Conservation (phyloP, 73 alveolate genomes). For the Paramecium tetraurelia region DNA sequence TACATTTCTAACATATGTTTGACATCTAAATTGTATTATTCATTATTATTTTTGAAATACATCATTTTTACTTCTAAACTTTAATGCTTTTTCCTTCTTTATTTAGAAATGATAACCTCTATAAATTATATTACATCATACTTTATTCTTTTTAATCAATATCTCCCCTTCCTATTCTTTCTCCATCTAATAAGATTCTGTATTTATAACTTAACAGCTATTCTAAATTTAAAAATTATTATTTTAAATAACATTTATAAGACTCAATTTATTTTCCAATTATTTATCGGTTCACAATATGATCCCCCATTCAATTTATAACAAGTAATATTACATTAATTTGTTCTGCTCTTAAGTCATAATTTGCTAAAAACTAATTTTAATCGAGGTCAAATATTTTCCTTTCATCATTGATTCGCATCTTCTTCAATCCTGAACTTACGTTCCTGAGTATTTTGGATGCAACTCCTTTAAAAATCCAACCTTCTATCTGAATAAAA, state of each 20-base stretch:
- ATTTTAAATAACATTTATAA: background rate
- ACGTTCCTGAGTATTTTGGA: background rate
- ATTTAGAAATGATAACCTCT: background rate
- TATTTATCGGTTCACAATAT: background rate
- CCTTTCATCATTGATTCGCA: background rate
- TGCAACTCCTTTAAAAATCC: background rate
- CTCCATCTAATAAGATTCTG: background rate
- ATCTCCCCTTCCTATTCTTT: background rate
- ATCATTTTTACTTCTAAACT: background rate
- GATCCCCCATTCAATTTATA: background rate
- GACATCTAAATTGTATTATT: background rate
- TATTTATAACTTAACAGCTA: background rate
- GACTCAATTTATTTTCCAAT: background rate
- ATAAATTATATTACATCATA: too few species aligned
- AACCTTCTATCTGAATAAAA: background rate
- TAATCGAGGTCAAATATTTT: background rate
- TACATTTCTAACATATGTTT: background rate
- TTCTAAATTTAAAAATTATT: background rate
- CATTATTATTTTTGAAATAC: background rate
- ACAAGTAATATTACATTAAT: background rate
- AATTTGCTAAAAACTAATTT: background rate
- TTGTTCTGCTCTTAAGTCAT: background rate
- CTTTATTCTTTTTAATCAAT: too few species aligned
- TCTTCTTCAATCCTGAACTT: background rate
- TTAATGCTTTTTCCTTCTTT: background rate